Base-by-base conservation (phyloP, 176 grass and related monocot genomes). In the Pontederia paniculata region DNA sequence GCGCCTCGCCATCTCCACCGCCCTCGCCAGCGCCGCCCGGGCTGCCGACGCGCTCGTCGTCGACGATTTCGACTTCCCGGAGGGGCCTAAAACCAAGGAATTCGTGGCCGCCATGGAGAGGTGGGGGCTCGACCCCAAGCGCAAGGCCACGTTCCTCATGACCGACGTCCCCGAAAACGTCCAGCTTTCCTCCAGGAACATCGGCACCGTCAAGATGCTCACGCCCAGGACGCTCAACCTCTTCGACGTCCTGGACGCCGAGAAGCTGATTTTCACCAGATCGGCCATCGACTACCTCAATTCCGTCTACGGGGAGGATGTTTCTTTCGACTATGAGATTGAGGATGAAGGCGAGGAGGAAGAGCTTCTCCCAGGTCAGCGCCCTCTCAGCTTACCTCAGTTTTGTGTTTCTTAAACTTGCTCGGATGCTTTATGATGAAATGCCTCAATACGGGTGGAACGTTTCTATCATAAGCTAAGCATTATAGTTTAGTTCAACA, bases 191-290 rank as follows among this genome's bases (percentile, higher is more conserved):
- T 81, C 77, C 50, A 87, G 93, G 80, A 98, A 98, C 77, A 88
- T 98, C 1, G 83, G 93, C 65, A 84, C 93, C 55, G 65, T 98
- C 57, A 98, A 98, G 55, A 79, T 98, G 80, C 77, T 98, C 5
- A 98, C 83, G 10, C 93, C 93, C 17, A 86, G 93, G 68, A 98
- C 83, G 57, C 83, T 98, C 47, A 98, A 91, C 70, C 69, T 98
- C 11, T 91, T 88, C 42, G 87, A 98, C 45, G 88, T 91, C 62
- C 86, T 98, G 9, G 80, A 95, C 37, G 59, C 80, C 0, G 75
- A 79, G 42, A 98, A 91, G 51, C 78, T 91, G 9, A 80, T 98
- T 50, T 84, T 98, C 70, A 91, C 87, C 44, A 75, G 67, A 14
- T 67, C 83, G 0, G 77, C 87, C 23, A 17, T 98, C 1, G 73